Conservation (phyloP, 768 basidiomycete species). For the Boletus speciosus region DNA sequence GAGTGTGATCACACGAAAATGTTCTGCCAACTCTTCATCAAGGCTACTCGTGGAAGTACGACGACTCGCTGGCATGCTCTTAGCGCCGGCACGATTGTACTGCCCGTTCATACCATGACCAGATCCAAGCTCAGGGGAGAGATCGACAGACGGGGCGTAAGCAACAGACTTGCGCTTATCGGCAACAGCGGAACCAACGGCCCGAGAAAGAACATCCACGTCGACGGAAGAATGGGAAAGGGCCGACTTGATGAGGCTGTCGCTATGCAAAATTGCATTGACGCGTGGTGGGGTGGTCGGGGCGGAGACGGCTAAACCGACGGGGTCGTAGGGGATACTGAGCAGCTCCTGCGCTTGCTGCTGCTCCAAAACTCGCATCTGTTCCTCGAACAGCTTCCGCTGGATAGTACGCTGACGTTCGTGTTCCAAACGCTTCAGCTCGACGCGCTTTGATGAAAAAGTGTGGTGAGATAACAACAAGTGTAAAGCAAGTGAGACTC, state of each 20-base stretch:
- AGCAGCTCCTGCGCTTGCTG: conserved; percentile 87
- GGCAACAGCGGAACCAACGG: conserved; percentile 58
- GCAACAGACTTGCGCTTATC: conserved; percentile 88
- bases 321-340: conserved; percentile 64
- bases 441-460: conserved; percentile 59
- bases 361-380: conserved; percentile 91
- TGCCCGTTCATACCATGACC: conserved; percentile 46
- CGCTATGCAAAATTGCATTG: conserved; percentile 64
- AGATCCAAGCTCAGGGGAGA: conserved; percentile 62
- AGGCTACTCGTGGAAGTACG: conserved; percentile 85
- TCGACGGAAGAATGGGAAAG: conserved; percentile 55
- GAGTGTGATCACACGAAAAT: conserved; percentile 70
- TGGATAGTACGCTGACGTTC: conserved; percentile 86
- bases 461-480: conserved; percentile 1
- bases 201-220: conserved; percentile 60
- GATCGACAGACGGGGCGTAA: conserved; percentile 73
- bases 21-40: conserved; percentile 76
- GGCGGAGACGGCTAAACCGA: conserved; percentile 75
- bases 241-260: conserved; percentile 40
- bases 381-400: conserved; percentile 91
- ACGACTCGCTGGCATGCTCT: conserved; percentile 91
- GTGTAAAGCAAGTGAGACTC: conserved; percentile 32
- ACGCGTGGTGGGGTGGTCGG: conserved; percentile 85
- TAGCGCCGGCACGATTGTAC: conserved; percentile 72
- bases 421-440: conserved; percentile 81